Base-by-base conservation (phyloP, 2,329 filamentous ascomycete species). In the Clarireedia hainanense region DNA sequence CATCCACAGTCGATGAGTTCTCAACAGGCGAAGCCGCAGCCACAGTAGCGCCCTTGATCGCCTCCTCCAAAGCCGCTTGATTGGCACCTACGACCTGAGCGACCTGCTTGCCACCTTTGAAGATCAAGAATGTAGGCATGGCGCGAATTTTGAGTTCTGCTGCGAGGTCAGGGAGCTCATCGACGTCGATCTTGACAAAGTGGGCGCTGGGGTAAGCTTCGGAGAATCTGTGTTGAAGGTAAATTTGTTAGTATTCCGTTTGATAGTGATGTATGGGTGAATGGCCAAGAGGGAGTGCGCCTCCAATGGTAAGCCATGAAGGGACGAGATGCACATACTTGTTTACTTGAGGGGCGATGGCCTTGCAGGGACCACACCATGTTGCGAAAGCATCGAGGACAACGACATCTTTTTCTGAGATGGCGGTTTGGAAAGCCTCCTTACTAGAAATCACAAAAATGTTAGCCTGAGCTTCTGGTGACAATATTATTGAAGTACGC, bases 281-380 rank as follows among this genome's bases (percentile, higher is more conserved):
- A 53, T 40, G 6, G 14, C 5, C 2, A 23, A 27, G n/a, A 7
- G 5, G 27, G 9, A 37, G 1, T 37, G 2, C 15, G 3, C 15
- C 15, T 9, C 9, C 9, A 10, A 37, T 37, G 9, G 36, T 10
- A 15, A 37, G 36, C 4, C 36, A 42, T 49, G 24, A 39, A 46
- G 17, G 55, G 14, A 52, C 36, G 43, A 46, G 39, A 30, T 20
- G 43, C 48, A 71, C 81, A 70, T 73, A 86, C 80, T 85, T 78
- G 65, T 79, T 79, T 57, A 96, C 76, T 60, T 84, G 73, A 58
- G 91, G 92, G 17, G 90, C 83, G 67, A 96, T 94, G 66, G 85
- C 80, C 79, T 91, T 96, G 86, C 92, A 97, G 58, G 92, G 92
- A 58, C 90, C 91, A 77, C 92, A 97, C 91, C 91, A 96, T 60